These are phyloP conservation scores for Lizonia empirigonia DNA, from an alignment of 2,329 filamentous ascomycete genomes.

Conservation along the genomic window DNA sequence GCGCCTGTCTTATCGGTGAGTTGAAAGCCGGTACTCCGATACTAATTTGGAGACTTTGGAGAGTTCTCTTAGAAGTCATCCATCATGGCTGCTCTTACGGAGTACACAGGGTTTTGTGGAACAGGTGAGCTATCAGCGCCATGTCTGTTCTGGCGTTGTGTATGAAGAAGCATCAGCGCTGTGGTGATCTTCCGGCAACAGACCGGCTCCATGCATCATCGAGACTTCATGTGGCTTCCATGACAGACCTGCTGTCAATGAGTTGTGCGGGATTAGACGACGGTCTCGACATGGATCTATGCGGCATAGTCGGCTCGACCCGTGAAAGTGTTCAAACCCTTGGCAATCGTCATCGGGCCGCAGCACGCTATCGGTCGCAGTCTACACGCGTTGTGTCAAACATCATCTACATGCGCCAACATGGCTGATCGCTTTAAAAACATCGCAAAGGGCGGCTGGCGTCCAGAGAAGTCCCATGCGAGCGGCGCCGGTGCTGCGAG, in stretches of 20 bases:
- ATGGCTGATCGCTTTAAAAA: conserved; percentile 46
- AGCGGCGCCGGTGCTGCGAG: conserved; percentile 40
- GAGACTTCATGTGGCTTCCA: neutral
- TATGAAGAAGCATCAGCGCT: neutral
- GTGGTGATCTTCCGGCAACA: no score
- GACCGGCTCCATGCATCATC: neutral
- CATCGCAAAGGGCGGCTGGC: conserved; percentile 57
- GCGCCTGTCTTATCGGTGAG: conserved; percentile 6
- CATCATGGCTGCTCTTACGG: neutral
- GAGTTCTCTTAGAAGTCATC: neutral
- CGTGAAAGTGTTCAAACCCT: conserved; percentile 5
- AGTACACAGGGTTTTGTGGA: conserved; percentile 1
- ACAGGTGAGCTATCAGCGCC: neutral
- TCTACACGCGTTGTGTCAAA: conserved; percentile 17
- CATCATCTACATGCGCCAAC: conserved; percentile 19
- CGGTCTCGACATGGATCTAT: neutral
- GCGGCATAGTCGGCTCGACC: conserved; percentile 1
- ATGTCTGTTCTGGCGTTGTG: neutral
- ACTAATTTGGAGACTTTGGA: neutral
- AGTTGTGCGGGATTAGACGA: neutral
- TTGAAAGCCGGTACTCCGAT: conserved; percentile 1
- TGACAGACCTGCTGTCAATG: neutral
- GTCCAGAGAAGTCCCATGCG: conserved; percentile 46
- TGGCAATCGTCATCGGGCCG: conserved; percentile 34
- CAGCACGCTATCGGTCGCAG: conserved; percentile 8